These are phyloP conservation scores for Angomonas desouzai DNA, from an alignment of 208 protist species.

Conservation along the genomic window DNA sequence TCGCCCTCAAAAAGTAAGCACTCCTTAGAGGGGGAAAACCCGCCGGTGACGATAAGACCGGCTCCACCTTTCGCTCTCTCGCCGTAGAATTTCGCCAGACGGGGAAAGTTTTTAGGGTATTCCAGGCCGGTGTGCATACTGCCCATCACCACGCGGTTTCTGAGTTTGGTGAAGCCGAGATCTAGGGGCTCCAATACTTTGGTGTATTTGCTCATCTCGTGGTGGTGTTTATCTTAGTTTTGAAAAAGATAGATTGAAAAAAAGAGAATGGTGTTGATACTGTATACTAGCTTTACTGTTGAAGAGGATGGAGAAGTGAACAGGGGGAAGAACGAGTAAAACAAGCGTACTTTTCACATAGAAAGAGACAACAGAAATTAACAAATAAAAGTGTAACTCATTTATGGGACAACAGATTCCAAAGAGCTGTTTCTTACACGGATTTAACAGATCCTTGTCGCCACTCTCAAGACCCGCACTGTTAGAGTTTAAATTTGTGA, in stretches of 20 bases:
- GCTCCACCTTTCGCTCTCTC: constrained; percentile 60
- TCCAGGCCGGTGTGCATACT: constrained; percentile 85
- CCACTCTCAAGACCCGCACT: no score
- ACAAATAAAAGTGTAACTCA: no score
- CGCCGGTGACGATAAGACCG: constrained; percentile 72
- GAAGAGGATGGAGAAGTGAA: no score
- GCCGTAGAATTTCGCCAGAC: constrained; percentile 51
- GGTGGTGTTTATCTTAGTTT: background rate
- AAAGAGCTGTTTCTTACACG: no score
- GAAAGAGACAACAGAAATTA: no score
- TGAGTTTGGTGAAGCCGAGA: constrained; percentile 68
- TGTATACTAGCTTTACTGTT: no score
- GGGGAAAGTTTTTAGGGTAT: constrained; percentile 15
- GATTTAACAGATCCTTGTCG: no score
- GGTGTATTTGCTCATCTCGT: constrained; percentile 28
- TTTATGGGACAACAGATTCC: no score
- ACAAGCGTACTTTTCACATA: no score
- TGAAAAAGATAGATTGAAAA: background rate
- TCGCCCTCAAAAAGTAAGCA: constrained; percentile 52
- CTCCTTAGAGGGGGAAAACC: constrained; percentile 62
- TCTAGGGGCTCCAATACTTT: constrained; percentile 58
- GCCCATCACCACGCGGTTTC: constrained; percentile 86
- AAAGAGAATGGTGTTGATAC: background rate
- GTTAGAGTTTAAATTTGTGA: no score
- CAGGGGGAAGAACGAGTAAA: no score